Base-by-base conservation (phyloP, 1,284 basidiomycete genomes). In the Hemileccinum hortonii region DNA sequence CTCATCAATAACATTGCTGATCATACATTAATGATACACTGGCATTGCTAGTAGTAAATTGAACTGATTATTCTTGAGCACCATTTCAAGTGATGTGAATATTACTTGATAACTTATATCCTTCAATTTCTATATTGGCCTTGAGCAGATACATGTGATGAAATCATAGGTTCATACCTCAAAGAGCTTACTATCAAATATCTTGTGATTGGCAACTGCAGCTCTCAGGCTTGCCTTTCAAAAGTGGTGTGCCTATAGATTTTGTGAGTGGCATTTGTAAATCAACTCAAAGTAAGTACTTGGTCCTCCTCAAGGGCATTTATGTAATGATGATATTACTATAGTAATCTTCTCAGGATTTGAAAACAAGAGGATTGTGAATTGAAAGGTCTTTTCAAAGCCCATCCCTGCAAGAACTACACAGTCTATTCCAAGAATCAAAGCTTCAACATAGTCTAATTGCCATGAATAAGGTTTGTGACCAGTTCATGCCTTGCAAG, bases 41-140 rank as follows among this genome's bases (percentile, higher is more conserved):
- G 60, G 52, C 14, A 44, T 49, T 5, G 51, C 54, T 3, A 73
- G 48, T 2, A 62, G 37, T 7, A 53, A 47, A 1, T 61, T 63
- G 52, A 74, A 72, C 18, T 39, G 52, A 10, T 42, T 39, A 49
- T 73, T 63, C 35, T 65, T 50, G 29, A 73, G 57, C 14, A 61
- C 63, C 72, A 74, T 74, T 54, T 75, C 70, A 4, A 72, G 70
- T 2, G 68, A 70, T 0, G 64, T 62, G 18, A 73, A 40, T 33
- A 53, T 55, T n/a, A 44, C 16, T 18, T 54, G 45, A 30, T 54
- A 48, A 9, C 29, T 12, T 19, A 42, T 35, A 7, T 37, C 8
- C 30, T 38, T 49, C 9, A 52, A 26, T n/a, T 41, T 38, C 47
- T 48, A 11, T 44, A 19, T 26, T 10, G 12, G 12, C 11, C 15